Base-by-base conservation (phyloP, 139 green algal genomes). In the Yamagishiella unicocca region DNA sequence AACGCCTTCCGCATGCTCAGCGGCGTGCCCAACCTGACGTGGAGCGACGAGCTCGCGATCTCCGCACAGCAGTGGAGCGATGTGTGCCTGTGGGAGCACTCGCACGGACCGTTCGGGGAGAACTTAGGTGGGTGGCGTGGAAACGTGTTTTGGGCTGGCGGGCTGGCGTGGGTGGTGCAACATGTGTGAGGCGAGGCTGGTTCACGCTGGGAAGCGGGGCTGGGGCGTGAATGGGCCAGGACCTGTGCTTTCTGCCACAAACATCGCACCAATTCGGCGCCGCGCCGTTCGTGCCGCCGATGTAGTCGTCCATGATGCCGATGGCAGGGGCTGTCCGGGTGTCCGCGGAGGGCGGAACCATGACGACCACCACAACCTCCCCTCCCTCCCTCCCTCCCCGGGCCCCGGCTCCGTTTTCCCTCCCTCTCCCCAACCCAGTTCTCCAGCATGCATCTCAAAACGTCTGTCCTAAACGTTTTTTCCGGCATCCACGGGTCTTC, bases 1-100 rank as follows among this genome's bases (percentile, higher is more conserved):
- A 84, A 84, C 77, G 24, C 25, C 12, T 42, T 54, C 9, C 77
- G 77, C 40, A 29, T 73, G 37, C 29, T 53, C 33, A 43, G 3
- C 7, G 77, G 55, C 24, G 77, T 46, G 19, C 55, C 55, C 27
- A 73, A 84, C 55, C 77, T 84, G 14, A 84, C 77, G 37, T 84
- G 77, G 77, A 84, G 77, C 55, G 27, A 40, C 8, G 38, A 58
- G 8, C 54, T 84, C 37, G 77, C 77, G 24, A 1, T 2, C 8
- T 40, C 55, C 6, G 55, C 77, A 4, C 77, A 84, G 55, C 5
- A 10, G 19, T 73, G 55, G 55, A 53, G 35, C 37, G 55, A 73
- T 10, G 3, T 43, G 21, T 84, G 77, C 58, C 6, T 73, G 14
- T 84, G 40, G 0, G 37, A 73, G 37, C 77, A 84, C 25, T 84